A percentile compares a stretch with the other conserved stretches of the same genome.
Conservation (phyloP, 768 basidiomycete species). For the Hypsizygus marmoreus region DNA sequence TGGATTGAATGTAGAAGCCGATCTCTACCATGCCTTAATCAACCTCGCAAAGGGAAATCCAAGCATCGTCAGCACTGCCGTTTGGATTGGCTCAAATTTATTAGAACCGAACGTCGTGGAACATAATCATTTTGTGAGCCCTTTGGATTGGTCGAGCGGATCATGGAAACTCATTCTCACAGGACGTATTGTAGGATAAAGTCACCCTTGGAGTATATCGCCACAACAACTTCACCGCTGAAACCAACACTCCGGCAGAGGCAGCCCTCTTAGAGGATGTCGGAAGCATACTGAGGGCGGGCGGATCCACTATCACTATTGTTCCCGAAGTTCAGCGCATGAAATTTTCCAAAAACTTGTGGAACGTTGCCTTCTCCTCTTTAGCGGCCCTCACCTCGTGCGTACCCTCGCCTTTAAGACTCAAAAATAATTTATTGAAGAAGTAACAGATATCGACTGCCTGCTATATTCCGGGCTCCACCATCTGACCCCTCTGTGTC, state of each 20-base stretch:
- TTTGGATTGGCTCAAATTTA: slow-evolving; percentile 58
- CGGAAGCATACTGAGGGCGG: slow-evolving; percentile 41
- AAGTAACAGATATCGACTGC: slow-evolving; percentile 39
- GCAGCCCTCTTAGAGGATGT: slow-evolving; percentile 45
- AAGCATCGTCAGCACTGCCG: slow-evolving; percentile 53
- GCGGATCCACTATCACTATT: slow-evolving; percentile 48
- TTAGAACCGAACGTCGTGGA: slow-evolving; percentile 47
- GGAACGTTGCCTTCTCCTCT: slow-evolving; percentile 61
- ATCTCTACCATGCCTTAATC: slow-evolving; percentile 57
- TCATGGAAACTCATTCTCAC: neutral
- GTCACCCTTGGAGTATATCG: slow-evolving; percentile 59
- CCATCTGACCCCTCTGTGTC: slow-evolving; percentile 34
- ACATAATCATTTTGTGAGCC: slow-evolving; percentile 53
- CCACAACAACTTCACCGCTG: slow-evolving; percentile 38
- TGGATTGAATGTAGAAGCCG: slow-evolving; percentile 69
- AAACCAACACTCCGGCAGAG: slow-evolving; percentile 45
- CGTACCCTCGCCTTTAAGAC: slow-evolving; percentile 2
- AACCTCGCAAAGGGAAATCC: slow-evolving; percentile 44
- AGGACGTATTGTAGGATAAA: slow-evolving; percentile 42
- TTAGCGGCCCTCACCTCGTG: slow-evolving; percentile 51
- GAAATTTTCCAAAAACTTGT: slow-evolving; percentile 66
- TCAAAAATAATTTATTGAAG: neutral
- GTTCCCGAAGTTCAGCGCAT: slow-evolving; percentile 62
- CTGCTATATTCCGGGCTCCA: slow-evolving; percentile 52
- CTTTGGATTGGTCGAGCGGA: neutral